Evolutionary conservation across 169 alveolate genomes (phyloP), one percentile per base, ranked within the genome.

Genomic region (Plasmodium adleri): DNA sequence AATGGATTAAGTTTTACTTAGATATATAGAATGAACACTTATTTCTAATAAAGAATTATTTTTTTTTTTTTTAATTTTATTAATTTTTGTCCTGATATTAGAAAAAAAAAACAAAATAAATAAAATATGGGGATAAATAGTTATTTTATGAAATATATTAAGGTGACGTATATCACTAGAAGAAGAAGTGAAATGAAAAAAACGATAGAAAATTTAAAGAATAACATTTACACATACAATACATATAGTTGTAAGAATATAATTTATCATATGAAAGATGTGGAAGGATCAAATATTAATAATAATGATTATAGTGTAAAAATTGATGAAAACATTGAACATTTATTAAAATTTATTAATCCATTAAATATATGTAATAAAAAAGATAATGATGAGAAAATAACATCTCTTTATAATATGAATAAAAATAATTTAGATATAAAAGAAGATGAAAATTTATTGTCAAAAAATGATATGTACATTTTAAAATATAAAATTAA

Each of bases 171-270:
- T 54, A 76, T 76, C 15, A 26, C 63, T 66, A 76, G 89, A 56
- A 76, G 89, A 67, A 43, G 89, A 76, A 56, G 75, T 22, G 89
- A 76, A 76, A 76, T 76, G 89, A 76, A 43, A 58, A 76, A 76
- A 58, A 76, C 89, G 17, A 62, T 76, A 45, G 78, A 76, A 56
- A 76, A 76, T 76, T 76, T 76, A 56, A 76, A 76, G 28, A 76
- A 76, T n/a, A 76, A 64, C 52, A 76, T 76, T 45, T 76, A 76
- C 39, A 76, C 89, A 52, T 76, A 76, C 24, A 76, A 76, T 56
- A 76, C 45, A 63, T 76, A 76, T 45, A 49, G 78, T 58, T 76
- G 89, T 50, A 22, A 64, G 47, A 76, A 64, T 76, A 76, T 76
- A 22, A 15, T 64, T 20, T 76, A 76, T 47, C 89, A 76, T 45